Percentiles rank a stretch among this genome's conserved stretches.
phyloP scores from a whole-genome alignment of 306 rosid genomes.

The Vicia faba region DNA sequence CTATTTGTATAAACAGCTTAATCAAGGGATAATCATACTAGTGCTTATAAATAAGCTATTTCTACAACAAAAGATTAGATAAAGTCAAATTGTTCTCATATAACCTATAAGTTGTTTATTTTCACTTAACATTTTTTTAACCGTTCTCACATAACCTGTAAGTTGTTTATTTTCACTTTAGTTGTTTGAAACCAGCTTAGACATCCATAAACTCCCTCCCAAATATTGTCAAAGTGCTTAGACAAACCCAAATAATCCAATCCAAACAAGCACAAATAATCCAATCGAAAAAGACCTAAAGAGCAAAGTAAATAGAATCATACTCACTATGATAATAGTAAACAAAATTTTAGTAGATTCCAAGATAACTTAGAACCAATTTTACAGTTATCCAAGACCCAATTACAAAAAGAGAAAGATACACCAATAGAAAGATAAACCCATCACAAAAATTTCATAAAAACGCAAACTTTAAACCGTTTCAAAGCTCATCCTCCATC shows the following conservation, averaged over 20 bases:
- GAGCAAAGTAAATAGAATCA: not conserved
- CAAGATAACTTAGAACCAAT: not conserved
- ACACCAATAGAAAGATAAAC: conserved; percentile 3
- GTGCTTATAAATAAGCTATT: not conserved
- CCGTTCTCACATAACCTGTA: no score
- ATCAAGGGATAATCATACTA: not conserved
- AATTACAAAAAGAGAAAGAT: not conserved
- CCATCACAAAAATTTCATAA: not conserved
- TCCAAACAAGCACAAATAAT: not conserved
- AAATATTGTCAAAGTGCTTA: no score
- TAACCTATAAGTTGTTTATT: no score
- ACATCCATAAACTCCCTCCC: not conserved
- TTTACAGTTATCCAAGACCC: not conserved
- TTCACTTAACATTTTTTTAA: no score
- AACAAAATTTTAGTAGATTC: conserved; percentile 23
- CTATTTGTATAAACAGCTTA: not conserved
- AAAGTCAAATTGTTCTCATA: no score
- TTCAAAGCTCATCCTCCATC: conserved; percentile 90
- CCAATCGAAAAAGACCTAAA: not conserved
- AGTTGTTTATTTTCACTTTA: no score
- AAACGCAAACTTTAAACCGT: not conserved
- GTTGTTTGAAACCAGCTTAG: not conserved
- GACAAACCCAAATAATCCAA: not conserved
- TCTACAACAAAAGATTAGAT: not conserved
- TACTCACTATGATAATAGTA: not conserved